Percentiles rank a stretch among this genome's conserved stretches.
These are phyloP conservation scores for Boletus sensibilis DNA, from an alignment of 768 basidiomycete genomes.

Conservation along the genomic window DNA sequence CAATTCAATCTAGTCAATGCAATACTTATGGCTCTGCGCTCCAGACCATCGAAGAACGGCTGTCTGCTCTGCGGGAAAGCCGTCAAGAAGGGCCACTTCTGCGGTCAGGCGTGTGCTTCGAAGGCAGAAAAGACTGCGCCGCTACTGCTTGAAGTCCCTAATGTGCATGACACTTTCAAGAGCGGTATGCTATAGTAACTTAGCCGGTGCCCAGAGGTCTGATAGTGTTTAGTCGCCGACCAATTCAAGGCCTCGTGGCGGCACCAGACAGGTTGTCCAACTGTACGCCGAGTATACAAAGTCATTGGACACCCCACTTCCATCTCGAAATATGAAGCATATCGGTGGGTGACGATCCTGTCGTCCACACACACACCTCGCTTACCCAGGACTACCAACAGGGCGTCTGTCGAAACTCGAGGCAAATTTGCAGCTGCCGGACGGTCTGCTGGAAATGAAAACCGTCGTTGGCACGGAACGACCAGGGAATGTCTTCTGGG, in stretches of 20 bases:
- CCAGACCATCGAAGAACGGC: conserved; percentile 40
- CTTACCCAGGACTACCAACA: conserved; percentile 23
- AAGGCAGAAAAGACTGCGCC: conserved; percentile 56
- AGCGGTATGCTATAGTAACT: conserved; percentile 45
- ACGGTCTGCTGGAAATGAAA: conserved; percentile 65
- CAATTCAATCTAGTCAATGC: conserved; percentile 23
- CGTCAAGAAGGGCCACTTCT: conserved; percentile 64
- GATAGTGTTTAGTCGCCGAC: conserved; percentile 46
- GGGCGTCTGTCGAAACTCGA: conserved; percentile 54
- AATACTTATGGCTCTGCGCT: conserved; percentile 33
- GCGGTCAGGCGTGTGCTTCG: conserved; percentile 52
- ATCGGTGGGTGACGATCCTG: conserved; percentile 43
- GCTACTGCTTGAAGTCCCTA: conserved; percentile 57
- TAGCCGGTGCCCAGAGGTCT: neutral
- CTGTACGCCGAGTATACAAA: conserved; percentile 64
- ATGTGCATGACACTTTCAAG: conserved; percentile 59
- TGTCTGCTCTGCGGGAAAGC: conserved; percentile 62
- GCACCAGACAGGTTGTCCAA: conserved; percentile 55
- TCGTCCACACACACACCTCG: neutral
- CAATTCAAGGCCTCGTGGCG: conserved; percentile 73
- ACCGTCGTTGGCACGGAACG: conserved; percentile 76
- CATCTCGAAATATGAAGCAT: conserved; percentile 56
- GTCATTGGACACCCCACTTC: conserved; percentile 50
- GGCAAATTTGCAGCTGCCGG: conserved; percentile 57
- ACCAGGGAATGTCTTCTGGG: conserved; percentile 62